Base-by-base conservation (phyloP, 441 rosid genomes). In the Dalechampia spathulata region DNA sequence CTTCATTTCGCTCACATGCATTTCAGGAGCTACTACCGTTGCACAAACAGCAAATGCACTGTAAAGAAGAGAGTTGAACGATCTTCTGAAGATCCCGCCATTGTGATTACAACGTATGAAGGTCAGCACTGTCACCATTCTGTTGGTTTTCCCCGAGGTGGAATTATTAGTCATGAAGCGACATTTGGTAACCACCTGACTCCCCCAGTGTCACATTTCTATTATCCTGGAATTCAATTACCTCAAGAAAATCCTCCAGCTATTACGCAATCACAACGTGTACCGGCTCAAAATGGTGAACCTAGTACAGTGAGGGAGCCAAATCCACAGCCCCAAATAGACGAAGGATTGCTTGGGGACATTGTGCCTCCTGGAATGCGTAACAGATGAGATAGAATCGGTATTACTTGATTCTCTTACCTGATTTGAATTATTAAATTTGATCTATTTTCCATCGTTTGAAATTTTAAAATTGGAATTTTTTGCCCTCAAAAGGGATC, bases 31-130 rank as follows among this genome's bases (percentile, higher is more conserved):
- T 91, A 91, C 71, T 91, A 91, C 44, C 85, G 96, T 30, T 91
- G 98, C 70, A 91, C 98, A n/a, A 91, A 85, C 39, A 73, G 80
- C 69, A 78, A 80, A 76, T 91, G 98, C 65, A 91, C 84, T 0
- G 98, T 91, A 66, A 91, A 91, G 76, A 91, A 91, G 77, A 79
- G 98, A 70, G 98, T 91, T 43, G 98, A 91, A 64, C 69, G 98
- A n/a, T 85, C 95, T 22, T 85, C 82, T 0, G 87, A 87, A 46
- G 96, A 91, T 70, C 85, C 95, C 41, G 58, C 88, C 9, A 58
- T 62, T 36, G 96, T 91, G 20, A 86, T 91, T 52, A 91, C 98
- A 11, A 91, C 98, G 30, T 91, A 91, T 53, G 98, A 91, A 80
- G 98, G 98, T 37, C 98, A 91, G 57, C 98, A 91, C 67, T 85